Conservation (phyloP, 352 stramenopile genomes). For the Phytophthora citricola region DNA sequence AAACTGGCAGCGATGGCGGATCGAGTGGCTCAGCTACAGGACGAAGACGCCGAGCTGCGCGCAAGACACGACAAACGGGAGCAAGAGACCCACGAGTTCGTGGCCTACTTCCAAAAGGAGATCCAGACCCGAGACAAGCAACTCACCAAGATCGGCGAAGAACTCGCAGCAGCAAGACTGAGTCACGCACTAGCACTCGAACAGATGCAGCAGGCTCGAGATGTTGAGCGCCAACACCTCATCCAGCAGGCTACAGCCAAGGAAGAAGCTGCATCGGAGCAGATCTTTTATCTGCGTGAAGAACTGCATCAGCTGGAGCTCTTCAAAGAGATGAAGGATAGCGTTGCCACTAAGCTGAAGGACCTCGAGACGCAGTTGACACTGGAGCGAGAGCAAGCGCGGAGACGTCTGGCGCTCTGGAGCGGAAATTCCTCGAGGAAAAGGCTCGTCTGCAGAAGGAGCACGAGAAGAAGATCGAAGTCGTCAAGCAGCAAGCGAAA, state of each 20-base stretch:
- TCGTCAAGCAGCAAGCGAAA: slow-evolving; percentile 88
- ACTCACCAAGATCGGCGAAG: slow-evolving; percentile 81
- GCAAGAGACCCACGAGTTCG: slow-evolving; percentile 95
- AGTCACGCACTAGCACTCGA: slow-evolving; percentile 71
- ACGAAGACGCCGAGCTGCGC: slow-evolving; percentile 83
- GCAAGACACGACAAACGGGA: slow-evolving; percentile 87
- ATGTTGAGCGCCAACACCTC: slow-evolving; percentile 53
- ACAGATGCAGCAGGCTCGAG: slow-evolving; percentile 51
- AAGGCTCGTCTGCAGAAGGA: slow-evolving; percentile 87
- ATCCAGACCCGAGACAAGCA: slow-evolving; percentile 87
- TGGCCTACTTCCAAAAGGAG: slow-evolving; percentile 94
- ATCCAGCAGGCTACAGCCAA: slow-evolving; percentile 51
- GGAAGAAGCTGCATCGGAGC: slow-evolving; percentile 60
- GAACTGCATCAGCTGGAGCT: slow-evolving; percentile 72
- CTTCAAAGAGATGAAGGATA: slow-evolving; percentile 78
- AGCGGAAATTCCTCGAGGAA: slow-evolving; percentile 91
- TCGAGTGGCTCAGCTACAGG: slow-evolving; percentile 66
- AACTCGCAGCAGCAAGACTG: slow-evolving; percentile 72
- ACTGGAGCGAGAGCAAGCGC: slow-evolving; percentile 52
- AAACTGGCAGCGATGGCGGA: slow-evolving; percentile 69
- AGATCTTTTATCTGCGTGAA: slow-evolving; percentile 69
- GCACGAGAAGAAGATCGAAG: slow-evolving; percentile 85
- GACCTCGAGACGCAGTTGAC: slow-evolving; percentile 72
- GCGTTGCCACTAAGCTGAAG: slow-evolving; percentile 58
- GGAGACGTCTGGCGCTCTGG: slow-evolving; percentile 71